Base-by-base conservation (phyloP, 164 flowering plant genomes). In the Vitis cinerea region DNA sequence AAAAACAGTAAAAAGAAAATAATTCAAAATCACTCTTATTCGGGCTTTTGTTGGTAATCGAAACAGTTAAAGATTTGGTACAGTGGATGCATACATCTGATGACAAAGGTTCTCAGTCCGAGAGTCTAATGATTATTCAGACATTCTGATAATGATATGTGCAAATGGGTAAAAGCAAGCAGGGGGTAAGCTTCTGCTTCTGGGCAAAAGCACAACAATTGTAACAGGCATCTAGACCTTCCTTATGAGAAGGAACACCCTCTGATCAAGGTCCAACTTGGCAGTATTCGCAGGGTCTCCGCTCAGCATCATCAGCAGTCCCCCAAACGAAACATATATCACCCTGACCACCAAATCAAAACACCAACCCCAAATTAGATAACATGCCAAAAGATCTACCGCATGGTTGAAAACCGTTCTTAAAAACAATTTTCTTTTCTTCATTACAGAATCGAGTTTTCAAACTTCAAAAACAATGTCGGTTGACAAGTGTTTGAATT, bases 271-370 rank as follows among this genome's bases (percentile, higher is more conserved):
- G 77, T 90, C 84, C 60, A 88, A 90, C 23, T 84, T 75, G 15
- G 79, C 64, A 13, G 83, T 79, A 71, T 79, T 76, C 8, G 85
- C 71, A 4, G 87, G 87, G 19, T 89, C 93, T 7, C 94, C 97
- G 77, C 70, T 83, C 71, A 92, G 81, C 87, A 83, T 48, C 96
- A 92, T 89, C 71, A 90, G 81, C 61, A 92, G 92, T 13, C 98
- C 98, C 67, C 96, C 96, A 78, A 83, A 92, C 12, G 98, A 92
- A 59, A 82, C 85, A 71, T 85, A 83, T 9, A 90, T 82, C 63
- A 87, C 96, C 79, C 98, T 93, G 83, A 50, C 77, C 10, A 23
- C 58, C 62, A 70, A 62, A 60, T 63, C 10, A 9, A 62, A 51
- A 31, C 23, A n/a, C 15, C 4, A 47, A 3, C 10, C 10, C 2